Evolutionary conservation across 1,284 basidiomycete species (phyloP), one percentile per base, ranked within the genome.

Genomic region (Hymenochaete sp.): DNA sequence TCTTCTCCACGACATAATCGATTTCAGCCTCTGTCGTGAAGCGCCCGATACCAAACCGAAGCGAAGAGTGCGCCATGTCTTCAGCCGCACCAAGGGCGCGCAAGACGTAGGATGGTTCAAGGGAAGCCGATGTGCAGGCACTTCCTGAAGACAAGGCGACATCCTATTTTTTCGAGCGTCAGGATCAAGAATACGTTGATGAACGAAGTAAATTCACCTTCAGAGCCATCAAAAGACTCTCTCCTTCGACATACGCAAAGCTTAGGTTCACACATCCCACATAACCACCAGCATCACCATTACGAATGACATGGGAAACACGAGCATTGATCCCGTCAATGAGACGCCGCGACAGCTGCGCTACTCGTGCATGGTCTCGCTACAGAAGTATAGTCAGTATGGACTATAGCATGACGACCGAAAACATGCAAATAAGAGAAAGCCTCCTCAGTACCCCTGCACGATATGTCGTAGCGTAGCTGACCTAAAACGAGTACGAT

Each of bases 1-100:
- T 93, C 62, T 93, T 88, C 55, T 82, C 75, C 26, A 93, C 75
- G 24, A 98, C 95, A 56, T 90, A 93, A 64, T 99, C 96, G 48
- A 99, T 75, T 67, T 99, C 96, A 13, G 84, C 89, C 62, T 97
- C 92, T 2, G 96, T 99, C 4, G 96, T 98, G 68, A 99, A 99
- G 24, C 96, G 81, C 28, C 96, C 96, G 53, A 99, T 89, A 44
- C 96, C 96, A 66, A 99, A 99, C 33, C 96, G 84, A 44, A 99
- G 73, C 13, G 92, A 96, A 9, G 93, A 98, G 63, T 99, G 96
- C 0, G 96, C 96, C 87, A 98, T 97, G 59, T 98, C 96, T 64
- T 99, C 96, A 24, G 93, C 89, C 35, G 93, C 88, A 77, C 87
- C 95, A 32, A 99, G 77, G 1, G 96, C 96, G 49, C 96, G 84